Conservation (phyloP, 2,329 filamentous ascomycete genomes). For the Drechslerella coelobrocha region DNA sequence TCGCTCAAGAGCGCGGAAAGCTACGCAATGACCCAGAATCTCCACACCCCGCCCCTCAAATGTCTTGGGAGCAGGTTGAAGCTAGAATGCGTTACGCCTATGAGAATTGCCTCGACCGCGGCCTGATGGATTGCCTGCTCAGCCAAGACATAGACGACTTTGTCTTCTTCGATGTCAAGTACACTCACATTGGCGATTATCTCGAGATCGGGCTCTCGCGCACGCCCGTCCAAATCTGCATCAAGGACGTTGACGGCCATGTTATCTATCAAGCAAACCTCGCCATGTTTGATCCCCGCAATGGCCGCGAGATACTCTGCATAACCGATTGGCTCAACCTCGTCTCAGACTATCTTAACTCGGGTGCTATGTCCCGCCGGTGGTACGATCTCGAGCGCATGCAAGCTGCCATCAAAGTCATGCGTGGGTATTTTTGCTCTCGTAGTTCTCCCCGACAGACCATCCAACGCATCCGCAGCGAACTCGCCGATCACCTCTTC, state of each 20-base stretch:
- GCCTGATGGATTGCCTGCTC: constrained; percentile 19
- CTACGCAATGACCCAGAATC: background rate
- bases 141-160: constrained; percentile 16
- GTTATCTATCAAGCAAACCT: constrained; percentile 43
- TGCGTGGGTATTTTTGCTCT: constrained; percentile 41
- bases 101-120: constrained; percentile 25
- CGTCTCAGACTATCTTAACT: constrained; percentile 15
- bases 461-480: constrained; percentile 26
- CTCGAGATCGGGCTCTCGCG: constrained; percentile 29
- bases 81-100: constrained; percentile 25
- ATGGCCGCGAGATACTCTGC: constrained; percentile 20
- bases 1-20: background rate
- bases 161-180: constrained; percentile 43
- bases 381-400: constrained; percentile 25
- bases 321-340: constrained; percentile 37
- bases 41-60: background rate
- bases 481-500: constrained; percentile 16
- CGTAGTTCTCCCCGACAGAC: constrained; percentile 9
- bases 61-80: constrained; percentile 22
- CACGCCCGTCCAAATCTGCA: constrained; percentile 25
- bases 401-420: constrained; percentile 18
- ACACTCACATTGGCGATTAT: constrained; percentile 39
- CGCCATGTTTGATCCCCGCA: constrained; percentile 40
- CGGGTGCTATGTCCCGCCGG: constrained; percentile 36
- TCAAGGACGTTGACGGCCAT: constrained; percentile 21